Base-by-base conservation (phyloP, 2,329 filamentous ascomycete genomes). In the Botrytis hyacinthi region DNA sequence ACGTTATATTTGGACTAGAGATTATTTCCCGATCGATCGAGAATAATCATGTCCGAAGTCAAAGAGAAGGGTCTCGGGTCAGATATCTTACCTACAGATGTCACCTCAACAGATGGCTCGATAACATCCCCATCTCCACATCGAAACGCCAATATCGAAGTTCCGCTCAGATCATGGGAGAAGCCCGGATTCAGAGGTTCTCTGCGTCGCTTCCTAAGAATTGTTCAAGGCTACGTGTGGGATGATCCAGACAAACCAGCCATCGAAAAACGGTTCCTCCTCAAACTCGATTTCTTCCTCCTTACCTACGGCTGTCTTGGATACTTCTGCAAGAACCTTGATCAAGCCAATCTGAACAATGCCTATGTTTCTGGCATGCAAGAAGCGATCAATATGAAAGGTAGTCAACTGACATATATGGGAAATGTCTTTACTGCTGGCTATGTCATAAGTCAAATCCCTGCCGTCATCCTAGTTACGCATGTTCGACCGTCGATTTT, bases 371-470 rank as follows among this genome's bases (percentile, higher is more conserved):
- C 76, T 1, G 85, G 84, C 0, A 85, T 86, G 84, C 82, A 85
- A 68, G 82, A 86, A 73, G 82, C 86, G 59, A 80, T 88, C 5
- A 75, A 81, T 2, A 80, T 89, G 32, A 84, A 86, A 63, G 83
- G 84, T 1, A 89, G 89, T 75, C 82, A 90, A 72, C 82, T 89
- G 46, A 88, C 89, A 70, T 86, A 88, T 73, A 80, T 84, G 74
- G 81, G 80, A 69, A 85, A 87, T 0, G 85, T 84, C 42, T 91
- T 88, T 83, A 90, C 87, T 0, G 84, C 76, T 12, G 78, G 78
- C 14, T 78, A 78, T 72, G 76, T 79, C 2, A 63, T 79, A 20
- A 73, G 77, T 35, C 74, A 77, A 67, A 44, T 79, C 22, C 78
- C 78, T 4, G 74, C 76, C 20, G 75, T 77, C 16, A 76, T 79